Conservation (phyloP, 768 basidiomycete genomes). For the Naganishia antarctica region DNA sequence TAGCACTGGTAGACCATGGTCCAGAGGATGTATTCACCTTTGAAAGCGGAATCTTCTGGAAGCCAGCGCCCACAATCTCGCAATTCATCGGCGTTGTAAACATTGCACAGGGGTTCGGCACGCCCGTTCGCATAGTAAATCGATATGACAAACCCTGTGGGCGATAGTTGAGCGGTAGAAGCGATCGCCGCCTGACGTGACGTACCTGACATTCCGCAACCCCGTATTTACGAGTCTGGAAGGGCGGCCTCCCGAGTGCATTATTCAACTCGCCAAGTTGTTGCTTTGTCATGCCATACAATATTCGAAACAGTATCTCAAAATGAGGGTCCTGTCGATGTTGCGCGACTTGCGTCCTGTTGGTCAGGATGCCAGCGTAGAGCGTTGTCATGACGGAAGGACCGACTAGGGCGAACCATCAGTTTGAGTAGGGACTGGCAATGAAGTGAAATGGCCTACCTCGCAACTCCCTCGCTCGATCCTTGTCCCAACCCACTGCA, state of each 20-base stretch:
- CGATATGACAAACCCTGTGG: constrained; percentile 55
- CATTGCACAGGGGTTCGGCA: constrained; percentile 58
- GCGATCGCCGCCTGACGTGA: no score
- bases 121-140: constrained; percentile 54
- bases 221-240: constrained; percentile 6
- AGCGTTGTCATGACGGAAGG: constrained; percentile 72
- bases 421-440: no score
- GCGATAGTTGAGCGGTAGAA: not conserved
- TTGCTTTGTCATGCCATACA: constrained; percentile 66
- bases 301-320: constrained; percentile 66
- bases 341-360: constrained; percentile 51
- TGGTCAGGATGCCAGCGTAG: constrained; percentile 66
- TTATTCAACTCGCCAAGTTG: constrained; percentile 71
- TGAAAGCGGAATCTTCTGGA: constrained; percentile 62
- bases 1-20: not conserved
- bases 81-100: constrained; percentile 62
- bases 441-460: no score
- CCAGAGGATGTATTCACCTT: constrained; percentile 52
- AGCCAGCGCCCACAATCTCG: constrained; percentile 77
- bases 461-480: constrained; percentile 68
- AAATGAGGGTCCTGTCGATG: constrained; percentile 57
- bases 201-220: not conserved
- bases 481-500: constrained; percentile 73
- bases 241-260: constrained; percentile 51
- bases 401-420: constrained; percentile 55